Percentiles rank a stretch among this genome's conserved stretches.
Evolutionary conservation across 306 rosid species (phyloP).

Genomic region (Lablab purpureus): DNA sequence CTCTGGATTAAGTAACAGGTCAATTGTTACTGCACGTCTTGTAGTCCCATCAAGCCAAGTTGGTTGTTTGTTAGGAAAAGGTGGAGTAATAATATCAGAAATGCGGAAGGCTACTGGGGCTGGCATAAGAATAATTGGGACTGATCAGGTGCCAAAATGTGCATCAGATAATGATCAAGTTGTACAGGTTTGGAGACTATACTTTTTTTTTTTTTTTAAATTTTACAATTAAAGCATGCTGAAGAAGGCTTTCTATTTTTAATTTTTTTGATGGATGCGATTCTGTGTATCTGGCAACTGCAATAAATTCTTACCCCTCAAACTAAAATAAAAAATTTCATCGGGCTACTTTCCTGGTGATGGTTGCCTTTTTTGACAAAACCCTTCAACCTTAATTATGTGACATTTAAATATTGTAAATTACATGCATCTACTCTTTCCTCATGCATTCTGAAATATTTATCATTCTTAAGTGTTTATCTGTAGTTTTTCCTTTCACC

Average conservation of each 20-base stretch:
- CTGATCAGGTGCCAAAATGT: slow-evolving; percentile 89
- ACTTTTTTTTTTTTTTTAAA: not conserved
- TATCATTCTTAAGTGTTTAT: not conserved
- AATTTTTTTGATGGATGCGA: not conserved
- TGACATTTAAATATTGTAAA: not conserved
- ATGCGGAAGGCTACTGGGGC: slow-evolving; percentile 88
- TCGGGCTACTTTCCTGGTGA: not conserved
- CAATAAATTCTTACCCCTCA: slow-evolving; percentile 4
- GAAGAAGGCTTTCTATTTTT: slow-evolving; percentile 6
- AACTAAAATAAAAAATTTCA: slow-evolving; percentile 12
- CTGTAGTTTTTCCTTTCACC: not conserved
- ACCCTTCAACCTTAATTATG: not conserved
- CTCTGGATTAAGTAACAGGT: slow-evolving; percentile 62
- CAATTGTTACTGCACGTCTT: slow-evolving; percentile 71
- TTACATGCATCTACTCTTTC: not conserved
- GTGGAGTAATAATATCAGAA: slow-evolving; percentile 85
- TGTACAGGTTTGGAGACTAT: slow-evolving; percentile 70
- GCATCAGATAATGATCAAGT: slow-evolving; percentile 74
- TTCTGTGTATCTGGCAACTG: slow-evolving; percentile 29
- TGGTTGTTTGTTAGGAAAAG: slow-evolving; percentile 97
- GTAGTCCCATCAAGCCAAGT: slow-evolving; percentile 84
- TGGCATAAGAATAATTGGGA: slow-evolving; percentile 70
- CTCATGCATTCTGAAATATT: slow-evolving; percentile 3
- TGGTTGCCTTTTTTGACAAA: slow-evolving; percentile 1
- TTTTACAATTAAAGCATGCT: slow-evolving; percentile 37